Evolutionary conservation across 192 early-diverging fungal species (phyloP), one percentile per base, ranked within the genome.

Genomic region (Mortierella claussenii): DNA sequence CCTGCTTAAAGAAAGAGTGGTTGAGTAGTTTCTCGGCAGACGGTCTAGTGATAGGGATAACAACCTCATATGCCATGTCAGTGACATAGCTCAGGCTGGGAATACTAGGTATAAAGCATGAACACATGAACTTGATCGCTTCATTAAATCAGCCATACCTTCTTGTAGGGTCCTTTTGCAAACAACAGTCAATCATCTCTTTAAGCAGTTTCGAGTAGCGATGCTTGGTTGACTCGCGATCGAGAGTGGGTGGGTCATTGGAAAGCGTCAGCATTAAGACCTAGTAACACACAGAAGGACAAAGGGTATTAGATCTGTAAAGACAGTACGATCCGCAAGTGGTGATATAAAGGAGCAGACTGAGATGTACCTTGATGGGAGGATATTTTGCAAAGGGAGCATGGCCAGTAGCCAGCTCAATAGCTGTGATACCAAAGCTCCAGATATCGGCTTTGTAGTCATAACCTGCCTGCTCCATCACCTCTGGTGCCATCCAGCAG

Each of bases 381-480:
- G 94, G 92, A 61, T 86, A 93, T 68, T 95, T 95, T 15, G 94
- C 93, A 70, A 93, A 94, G 8, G 94, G 94, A 9, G 94, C 94
- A 70, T 93, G 91, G 9, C 94, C 94, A 21, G 91, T 93, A 4
- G 94, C 92, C 13, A 96, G 68, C 67, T 96, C 94, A 43, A 96
- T 73, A 5, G 91, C 86, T 7, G 94, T 96, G 36, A 96, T 96
- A 36, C 94, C 94, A 82, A 96, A 95, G 62, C 88, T 90, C 94
- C 94, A 96, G 50, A 96, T 93, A 67, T 96, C 94, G 2, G 94
- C 94, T 68, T 94, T 94, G 68, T 89, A 94, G 67, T 95, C 90
- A 80, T 96, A 96, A 2, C 90, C 92, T 12, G 87, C 85, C 67
- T 96, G 94, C 59, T 96, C 92, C 94, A 96, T 96, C n/a, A 96